A percentile compares a stretch with the other conserved stretches of the same genome.
These are phyloP conservation scores for sunflower (Helianthus annuus) DNA, from an alignment of 129 eudicot genomes.

Conservation along the genomic window DNA sequence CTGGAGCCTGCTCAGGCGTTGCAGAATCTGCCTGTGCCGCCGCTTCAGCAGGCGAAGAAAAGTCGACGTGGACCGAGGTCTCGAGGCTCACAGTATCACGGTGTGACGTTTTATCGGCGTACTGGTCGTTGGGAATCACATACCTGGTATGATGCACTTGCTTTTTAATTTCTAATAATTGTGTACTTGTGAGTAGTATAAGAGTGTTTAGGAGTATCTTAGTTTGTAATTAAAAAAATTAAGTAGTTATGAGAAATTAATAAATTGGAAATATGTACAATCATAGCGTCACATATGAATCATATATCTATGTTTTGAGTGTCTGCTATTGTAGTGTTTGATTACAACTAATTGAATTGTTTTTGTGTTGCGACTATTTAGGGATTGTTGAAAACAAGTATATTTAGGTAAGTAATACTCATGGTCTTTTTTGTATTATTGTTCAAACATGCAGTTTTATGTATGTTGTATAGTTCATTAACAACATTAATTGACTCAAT, in stretches of 20 bases:
- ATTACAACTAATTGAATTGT: constrained; percentile 25
- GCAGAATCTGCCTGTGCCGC: constrained; percentile 17
- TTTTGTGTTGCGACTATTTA: constrained; percentile 33
- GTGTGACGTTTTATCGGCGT: constrained; percentile 89
- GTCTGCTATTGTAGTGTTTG: background rate
- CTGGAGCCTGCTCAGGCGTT: constrained; percentile 37
- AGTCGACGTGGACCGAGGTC: constrained; percentile 93
- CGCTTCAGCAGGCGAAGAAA: constrained; percentile 56
- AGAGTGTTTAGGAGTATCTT: no score
- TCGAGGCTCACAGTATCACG: constrained; percentile 81
- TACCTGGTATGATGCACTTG: constrained; percentile 58
- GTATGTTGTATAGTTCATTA: background rate
- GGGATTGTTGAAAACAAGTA: constrained; percentile 98
- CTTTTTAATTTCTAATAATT: background rate
- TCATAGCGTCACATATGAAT: background rate
- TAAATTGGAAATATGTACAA: constrained; percentile 4
- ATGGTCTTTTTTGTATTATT: background rate
- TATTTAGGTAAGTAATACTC: constrained; percentile 63
- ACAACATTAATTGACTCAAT: constrained; percentile 18
- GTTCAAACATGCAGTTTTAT: background rate
- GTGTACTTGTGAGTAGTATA: no score
- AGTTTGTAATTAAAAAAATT: no score
- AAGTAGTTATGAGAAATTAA: background rate
- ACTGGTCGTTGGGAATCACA: constrained; percentile 99
- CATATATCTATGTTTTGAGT: constrained; percentile 3